Base-by-base conservation (phyloP, 2,329 filamentous ascomycete species). In the Exophiala sideris region DNA sequence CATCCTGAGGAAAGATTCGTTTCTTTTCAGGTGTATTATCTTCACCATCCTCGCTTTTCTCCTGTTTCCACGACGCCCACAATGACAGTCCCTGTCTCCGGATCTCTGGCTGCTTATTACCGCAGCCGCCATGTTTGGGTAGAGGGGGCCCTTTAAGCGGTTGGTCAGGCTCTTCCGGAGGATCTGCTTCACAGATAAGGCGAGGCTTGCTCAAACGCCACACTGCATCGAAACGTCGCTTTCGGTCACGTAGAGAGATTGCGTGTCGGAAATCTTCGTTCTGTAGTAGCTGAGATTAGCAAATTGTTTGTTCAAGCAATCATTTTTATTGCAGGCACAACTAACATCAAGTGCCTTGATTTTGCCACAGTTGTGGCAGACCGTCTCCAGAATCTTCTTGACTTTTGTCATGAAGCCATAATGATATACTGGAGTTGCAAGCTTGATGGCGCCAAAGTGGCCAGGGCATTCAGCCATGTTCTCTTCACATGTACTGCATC, bases 341-440 rank as follows among this genome's bases (percentile, higher is more conserved):
- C 92, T 90, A 86, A 97, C 92, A 86, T 90, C 89, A 83, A 97
- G 91, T 76, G 91, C 87, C 80, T 96, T 84, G 70, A 97, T 89
- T 80, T 94, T 95, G 76, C 91, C 92, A 81, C 95, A 99, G 74
- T 95, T 96, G 78, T 96, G 91, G 82, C 95, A 99, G 73, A 99
- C 91, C 65, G 91, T 94, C 81, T 99, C 95, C 73, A 99, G 80
- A 66, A 99, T 84, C 80, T 97, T 99, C 81, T 99, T 99, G 76
- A 96, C 91, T 79, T 97, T 97, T 73, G 89, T 95, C 77, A 99
- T 88, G 75, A 96, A 99, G 67, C 94, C 94, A 66, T 86, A 82
- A 66, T 99, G 94, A 73, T 88, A 99, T 65, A 99, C 94, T 52
- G 95, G 94, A 70, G 90, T 91, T 39, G 94, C 91, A 64, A 99